Evolutionary conservation across 345 rosid genomes (phyloP).

Genomic region (Populus pruinosa): DNA sequence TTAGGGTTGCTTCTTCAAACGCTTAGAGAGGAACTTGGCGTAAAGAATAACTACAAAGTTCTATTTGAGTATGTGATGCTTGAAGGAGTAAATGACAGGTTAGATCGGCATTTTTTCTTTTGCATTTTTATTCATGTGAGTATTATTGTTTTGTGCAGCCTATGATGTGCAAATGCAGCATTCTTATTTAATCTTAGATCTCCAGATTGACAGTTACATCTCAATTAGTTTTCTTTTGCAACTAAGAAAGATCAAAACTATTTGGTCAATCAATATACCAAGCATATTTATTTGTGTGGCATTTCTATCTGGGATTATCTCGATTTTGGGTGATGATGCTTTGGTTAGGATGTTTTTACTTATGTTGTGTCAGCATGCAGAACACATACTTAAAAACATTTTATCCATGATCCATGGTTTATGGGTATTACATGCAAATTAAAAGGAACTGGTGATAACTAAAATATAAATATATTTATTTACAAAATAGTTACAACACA

Average conservation of each 20-base stretch:
- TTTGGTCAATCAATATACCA: no score
- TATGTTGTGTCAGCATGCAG: no score
- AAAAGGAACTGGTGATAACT: neutral
- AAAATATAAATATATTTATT: no score
- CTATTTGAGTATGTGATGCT: constrained; percentile 90
- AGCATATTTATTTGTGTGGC: neutral
- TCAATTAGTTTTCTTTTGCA: neutral
- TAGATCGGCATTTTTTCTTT: constrained; percentile 7
- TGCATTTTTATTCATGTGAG: neutral
- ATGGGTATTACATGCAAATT: neutral
- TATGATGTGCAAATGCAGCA: neutral
- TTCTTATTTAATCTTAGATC: neutral
- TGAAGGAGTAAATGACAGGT: constrained; percentile 90
- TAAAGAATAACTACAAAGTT: constrained; percentile 70
- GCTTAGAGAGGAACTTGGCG: constrained; percentile 63
- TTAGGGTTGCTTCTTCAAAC: constrained; percentile 73
- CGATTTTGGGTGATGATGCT: neutral
- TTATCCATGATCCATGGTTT: no score
- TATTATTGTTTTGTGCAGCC: neutral
- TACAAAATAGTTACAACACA: neutral
- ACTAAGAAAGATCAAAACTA: neutral
- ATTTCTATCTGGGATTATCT: neutral
- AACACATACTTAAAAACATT: no score
- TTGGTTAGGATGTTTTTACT: neutral
- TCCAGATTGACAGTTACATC: neutral